Conservation (phyloP, 257 asterid genomes). For the Rauvolfia tetraphylla region DNA sequence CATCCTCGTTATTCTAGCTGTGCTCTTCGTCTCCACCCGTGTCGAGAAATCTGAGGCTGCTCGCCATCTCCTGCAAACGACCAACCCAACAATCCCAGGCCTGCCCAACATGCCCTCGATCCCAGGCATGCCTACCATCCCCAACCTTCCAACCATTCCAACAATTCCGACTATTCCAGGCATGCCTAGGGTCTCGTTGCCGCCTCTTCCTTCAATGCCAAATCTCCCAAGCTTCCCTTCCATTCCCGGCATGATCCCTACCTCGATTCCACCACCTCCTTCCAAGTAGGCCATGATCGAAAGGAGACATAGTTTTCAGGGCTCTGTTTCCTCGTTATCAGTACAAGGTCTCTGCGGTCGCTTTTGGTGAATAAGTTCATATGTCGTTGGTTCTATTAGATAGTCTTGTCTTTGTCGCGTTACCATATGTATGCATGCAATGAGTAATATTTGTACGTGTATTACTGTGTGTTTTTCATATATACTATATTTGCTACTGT, state of each 20-base stretch:
- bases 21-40: conserved; percentile 1
- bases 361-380: conserved; percentile 1
- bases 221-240: conserved; percentile 27
- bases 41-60: conserved; percentile 18
- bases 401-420: background rate
- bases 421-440: background rate
- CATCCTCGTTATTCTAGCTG: conserved; percentile 17
- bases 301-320: background rate
- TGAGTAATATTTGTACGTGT: background rate
- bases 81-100: conserved; percentile 18
- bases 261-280: conserved; percentile 34
- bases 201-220: conserved; percentile 33
- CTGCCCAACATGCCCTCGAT: conserved; percentile 24
- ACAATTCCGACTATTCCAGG: conserved; percentile 18
- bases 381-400: background rate
- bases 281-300: conserved; percentile 11
- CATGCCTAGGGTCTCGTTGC: conserved; percentile 19
- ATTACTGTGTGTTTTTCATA: background rate
- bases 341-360: background rate
- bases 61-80: conserved; percentile 25
- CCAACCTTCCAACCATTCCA: conserved; percentile 17
- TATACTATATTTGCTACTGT: background rate
- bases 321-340: background rate
- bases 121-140: conserved; percentile 24
- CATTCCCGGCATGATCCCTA: conserved; percentile 25